phyloP scores from a whole-genome alignment of 345 rosid genomes.

The Gossypium thurberi region DNA sequence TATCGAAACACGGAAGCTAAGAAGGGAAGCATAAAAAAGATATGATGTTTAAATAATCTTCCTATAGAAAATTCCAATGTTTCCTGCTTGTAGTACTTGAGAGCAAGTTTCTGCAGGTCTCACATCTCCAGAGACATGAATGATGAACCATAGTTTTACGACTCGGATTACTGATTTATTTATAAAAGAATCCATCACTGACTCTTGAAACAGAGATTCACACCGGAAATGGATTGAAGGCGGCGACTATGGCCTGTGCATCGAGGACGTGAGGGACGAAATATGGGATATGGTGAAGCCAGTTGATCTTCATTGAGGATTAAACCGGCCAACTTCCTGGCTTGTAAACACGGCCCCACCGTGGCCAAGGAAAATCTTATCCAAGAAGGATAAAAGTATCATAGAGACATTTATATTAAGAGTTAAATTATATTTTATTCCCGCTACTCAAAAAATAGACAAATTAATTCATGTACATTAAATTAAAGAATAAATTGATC shows the following conservation, averaged over 20 bases:
- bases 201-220: constrained; percentile 59
- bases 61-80: constrained; percentile 64
- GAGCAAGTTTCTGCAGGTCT: constrained; percentile 58
- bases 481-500: no score
- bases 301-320: constrained; percentile 58
- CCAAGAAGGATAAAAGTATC: constrained; percentile 43
- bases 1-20: constrained; percentile 54
- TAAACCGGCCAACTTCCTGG: constrained; percentile 60
- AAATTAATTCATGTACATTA: no score
- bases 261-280: constrained; percentile 92
- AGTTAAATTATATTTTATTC: no score
- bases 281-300: constrained; percentile 99
- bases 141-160: background rate
- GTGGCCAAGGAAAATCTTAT: constrained; percentile 93
- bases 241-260: constrained; percentile 87
- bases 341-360: constrained; percentile 91
- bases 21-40: constrained; percentile 80
- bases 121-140: constrained; percentile 49
- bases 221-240: constrained; percentile 99
- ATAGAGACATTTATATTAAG: no score
- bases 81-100: constrained; percentile 72
- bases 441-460: no score
- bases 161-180: background rate
- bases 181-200: constrained; percentile 5
- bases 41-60: constrained; percentile 87